These are phyloP conservation scores for Macrotyloma uniflorum DNA, from an alignment of 306 rosid species.

Conservation along the genomic window DNA sequence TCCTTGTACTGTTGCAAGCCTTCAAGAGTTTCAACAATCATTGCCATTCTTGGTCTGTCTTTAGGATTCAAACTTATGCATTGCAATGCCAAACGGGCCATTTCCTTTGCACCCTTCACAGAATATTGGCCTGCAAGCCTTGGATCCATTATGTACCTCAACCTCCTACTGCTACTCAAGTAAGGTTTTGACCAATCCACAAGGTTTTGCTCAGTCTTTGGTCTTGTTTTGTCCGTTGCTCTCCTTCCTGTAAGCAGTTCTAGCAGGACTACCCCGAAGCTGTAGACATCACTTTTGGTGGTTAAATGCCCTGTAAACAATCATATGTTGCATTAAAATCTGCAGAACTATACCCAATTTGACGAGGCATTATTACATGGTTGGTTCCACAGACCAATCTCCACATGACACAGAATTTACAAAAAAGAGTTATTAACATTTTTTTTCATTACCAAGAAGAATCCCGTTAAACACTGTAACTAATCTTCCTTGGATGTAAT, in stretches of 20 bases:
- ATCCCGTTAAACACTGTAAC: too few relatives aligned
- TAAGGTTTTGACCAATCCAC: slow-evolving; percentile 94
- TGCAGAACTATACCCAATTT: not conserved
- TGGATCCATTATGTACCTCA: slow-evolving; percentile 76
- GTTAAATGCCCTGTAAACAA: slow-evolving; percentile 80
- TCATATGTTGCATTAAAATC: not conserved
- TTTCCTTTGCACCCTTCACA: slow-evolving; percentile 80
- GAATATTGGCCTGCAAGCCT: slow-evolving; percentile 89
- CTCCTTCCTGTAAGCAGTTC: slow-evolving; percentile 88
- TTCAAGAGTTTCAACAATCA: slow-evolving; percentile 79
- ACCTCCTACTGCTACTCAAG: slow-evolving; percentile 61
- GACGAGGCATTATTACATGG: not conserved
- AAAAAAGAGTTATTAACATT: too few relatives aligned
- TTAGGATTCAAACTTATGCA: slow-evolving; percentile 81
- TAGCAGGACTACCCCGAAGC: slow-evolving; percentile 87
- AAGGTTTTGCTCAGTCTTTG: slow-evolving; percentile 80
- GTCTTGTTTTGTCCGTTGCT: slow-evolving; percentile 75
- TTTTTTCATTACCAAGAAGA: too few relatives aligned
- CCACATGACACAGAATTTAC: not conserved
- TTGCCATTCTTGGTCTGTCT: slow-evolving; percentile 85
- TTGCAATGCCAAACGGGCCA: slow-evolving; percentile 72
- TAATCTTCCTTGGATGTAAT: too few relatives aligned
- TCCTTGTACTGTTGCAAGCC: slow-evolving; percentile 71
- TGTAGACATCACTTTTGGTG: slow-evolving; percentile 83
- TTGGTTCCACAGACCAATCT: not conserved